A percentile compares a stretch with the other conserved stretches of the same genome.
These are phyloP conservation scores for Pezicula radicicola DNA, from an alignment of 2,329 filamentous ascomycete species.

Conservation along the genomic window DNA sequence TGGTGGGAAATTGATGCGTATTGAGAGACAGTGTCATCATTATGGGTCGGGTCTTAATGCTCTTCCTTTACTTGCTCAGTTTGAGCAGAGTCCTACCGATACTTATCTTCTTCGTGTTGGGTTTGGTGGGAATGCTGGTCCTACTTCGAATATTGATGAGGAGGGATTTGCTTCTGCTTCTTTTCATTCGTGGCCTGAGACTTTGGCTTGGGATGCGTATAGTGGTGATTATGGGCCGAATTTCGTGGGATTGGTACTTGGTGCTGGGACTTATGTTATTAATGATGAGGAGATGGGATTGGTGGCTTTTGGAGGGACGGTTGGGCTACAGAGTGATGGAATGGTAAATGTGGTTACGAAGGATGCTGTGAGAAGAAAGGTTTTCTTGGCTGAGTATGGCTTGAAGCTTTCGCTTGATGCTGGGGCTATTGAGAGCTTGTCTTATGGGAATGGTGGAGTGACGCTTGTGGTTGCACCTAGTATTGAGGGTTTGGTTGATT, in stretches of 20 bases:
- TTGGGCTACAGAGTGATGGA: slow-evolving; percentile 21
- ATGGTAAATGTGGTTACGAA: slow-evolving; percentile 35
- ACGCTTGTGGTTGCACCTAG: slow-evolving; percentile 5
- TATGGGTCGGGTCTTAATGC: slow-evolving; percentile 59
- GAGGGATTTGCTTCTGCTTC: slow-evolving; percentile 52
- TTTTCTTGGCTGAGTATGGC: slow-evolving; percentile 46
- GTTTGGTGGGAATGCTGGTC: slow-evolving; percentile 50
- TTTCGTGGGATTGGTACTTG: slow-evolving; percentile 49
- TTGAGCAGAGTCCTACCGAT: slow-evolving; percentile 42
- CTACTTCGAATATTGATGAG: slow-evolving; percentile 51
- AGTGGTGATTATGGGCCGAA: slow-evolving; percentile 55
- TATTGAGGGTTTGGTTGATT: neutral
- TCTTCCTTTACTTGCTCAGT: slow-evolving; percentile 49
- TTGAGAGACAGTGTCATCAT: slow-evolving; percentile 54
- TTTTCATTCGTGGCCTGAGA: slow-evolving; percentile 56
- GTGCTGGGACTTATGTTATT: slow-evolving; percentile 47
- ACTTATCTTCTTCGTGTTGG: slow-evolving; percentile 50
- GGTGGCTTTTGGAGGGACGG: slow-evolving; percentile 46
- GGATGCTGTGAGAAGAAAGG: slow-evolving; percentile 43
- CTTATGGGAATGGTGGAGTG: slow-evolving; percentile 21
- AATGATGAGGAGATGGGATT: slow-evolving; percentile 41
- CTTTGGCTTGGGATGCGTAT: slow-evolving; percentile 52
- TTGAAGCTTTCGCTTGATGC: slow-evolving; percentile 39
- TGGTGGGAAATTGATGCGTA: slow-evolving; percentile 31
- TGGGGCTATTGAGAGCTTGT: slow-evolving; percentile 37